These are phyloP conservation scores for Centaurea solstitialis DNA, from an alignment of 129 eudicot genomes.

Conservation along the genomic window DNA sequence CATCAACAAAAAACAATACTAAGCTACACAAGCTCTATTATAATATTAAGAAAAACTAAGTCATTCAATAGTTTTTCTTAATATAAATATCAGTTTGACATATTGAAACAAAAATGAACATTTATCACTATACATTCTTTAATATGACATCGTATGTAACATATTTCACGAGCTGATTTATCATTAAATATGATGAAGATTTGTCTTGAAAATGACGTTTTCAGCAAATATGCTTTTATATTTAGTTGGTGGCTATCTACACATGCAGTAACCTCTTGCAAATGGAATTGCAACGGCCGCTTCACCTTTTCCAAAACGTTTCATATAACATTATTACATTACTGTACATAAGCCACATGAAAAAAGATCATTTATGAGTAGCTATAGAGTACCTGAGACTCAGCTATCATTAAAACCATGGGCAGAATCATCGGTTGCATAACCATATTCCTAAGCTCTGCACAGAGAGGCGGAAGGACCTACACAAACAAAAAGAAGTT, in stretches of 20 bases:
- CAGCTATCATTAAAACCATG: slow-evolving; percentile 95
- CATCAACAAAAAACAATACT: not conserved
- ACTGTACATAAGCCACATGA: not conserved
- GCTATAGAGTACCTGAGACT: slow-evolving; percentile 73
- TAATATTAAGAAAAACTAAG: not conserved
- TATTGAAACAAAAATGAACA: not conserved
- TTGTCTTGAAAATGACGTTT: not conserved
- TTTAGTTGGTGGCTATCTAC: slow-evolving; percentile 5
- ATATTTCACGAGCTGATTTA: not conserved
- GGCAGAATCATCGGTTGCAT: slow-evolving; percentile 99
- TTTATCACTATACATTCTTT: not conserved
- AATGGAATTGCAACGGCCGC: not conserved
- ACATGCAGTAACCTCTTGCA: not conserved
- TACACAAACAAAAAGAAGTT: slow-evolving; percentile 34
- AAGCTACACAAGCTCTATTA: not conserved
- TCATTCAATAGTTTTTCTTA: not conserved
- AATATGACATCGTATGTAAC: not conserved
- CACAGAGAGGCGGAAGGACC: slow-evolving; percentile 99
- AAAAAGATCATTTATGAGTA: slow-evolving; percentile 14
- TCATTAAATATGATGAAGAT: not conserved
- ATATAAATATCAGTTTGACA: not conserved
- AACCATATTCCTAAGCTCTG: slow-evolving; percentile 94
- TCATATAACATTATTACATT: not conserved
- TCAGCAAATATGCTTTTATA: not conserved
- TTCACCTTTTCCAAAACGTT: slow-evolving; percentile 9